Evolutionary conservation across 768 basidiomycete genomes (phyloP).

Genomic region (Trametes cingulata): DNA sequence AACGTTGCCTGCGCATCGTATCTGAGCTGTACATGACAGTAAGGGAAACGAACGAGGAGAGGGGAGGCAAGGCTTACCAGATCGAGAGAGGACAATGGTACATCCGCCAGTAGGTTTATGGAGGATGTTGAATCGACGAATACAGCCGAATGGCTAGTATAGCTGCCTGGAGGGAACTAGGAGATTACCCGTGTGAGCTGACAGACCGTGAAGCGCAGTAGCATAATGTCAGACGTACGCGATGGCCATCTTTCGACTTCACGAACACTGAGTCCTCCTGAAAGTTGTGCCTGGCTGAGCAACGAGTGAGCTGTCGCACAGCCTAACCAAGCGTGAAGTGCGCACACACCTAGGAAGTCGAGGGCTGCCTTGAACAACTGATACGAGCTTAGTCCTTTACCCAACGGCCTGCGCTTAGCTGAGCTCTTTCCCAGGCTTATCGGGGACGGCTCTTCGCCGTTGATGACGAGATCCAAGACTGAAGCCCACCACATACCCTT

Average conservation of each 20-base stretch:
- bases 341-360: slow-evolving; percentile 76
- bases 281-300: slow-evolving; percentile 72
- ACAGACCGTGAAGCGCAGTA: neutral
- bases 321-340: neutral
- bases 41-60: slow-evolving; percentile 4
- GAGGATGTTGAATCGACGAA: slow-evolving; percentile 80
- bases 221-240: slow-evolving; percentile 39
- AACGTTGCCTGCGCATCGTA: slow-evolving; percentile 78
- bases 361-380: slow-evolving; percentile 85
- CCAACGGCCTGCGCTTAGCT: slow-evolving; percentile 57
- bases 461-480: slow-evolving; percentile 58
- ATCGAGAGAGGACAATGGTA: slow-evolving; percentile 77
- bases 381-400: slow-evolving; percentile 84
- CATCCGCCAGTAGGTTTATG: slow-evolving; percentile 73
- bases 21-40: slow-evolving; percentile 50
- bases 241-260: slow-evolving; percentile 54
- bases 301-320: neutral
- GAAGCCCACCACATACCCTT: slow-evolving; percentile 70
- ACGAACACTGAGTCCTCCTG: slow-evolving; percentile 56
- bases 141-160: slow-evolving; percentile 50
- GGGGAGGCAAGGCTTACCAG: slow-evolving; percentile 49
- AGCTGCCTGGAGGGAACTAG: slow-evolving; percentile 63
- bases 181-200: neutral
- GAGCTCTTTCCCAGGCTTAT: slow-evolving; percentile 26
- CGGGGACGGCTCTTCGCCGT: slow-evolving; percentile 60